phyloP scores from a whole-genome alignment of 148 eudicot species.

The Mesembryanthemum crystallinum region DNA sequence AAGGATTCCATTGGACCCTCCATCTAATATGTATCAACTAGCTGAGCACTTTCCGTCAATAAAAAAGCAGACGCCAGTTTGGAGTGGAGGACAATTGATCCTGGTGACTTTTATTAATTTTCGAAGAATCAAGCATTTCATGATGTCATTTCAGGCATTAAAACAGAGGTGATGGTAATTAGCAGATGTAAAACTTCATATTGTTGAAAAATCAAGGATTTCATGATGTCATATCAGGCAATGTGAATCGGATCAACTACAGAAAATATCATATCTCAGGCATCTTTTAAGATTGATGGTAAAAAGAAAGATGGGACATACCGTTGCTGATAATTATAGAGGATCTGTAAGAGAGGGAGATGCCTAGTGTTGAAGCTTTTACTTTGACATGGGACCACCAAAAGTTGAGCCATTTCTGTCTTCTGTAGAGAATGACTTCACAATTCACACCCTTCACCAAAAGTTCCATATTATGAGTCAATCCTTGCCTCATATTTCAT shows the following conservation, averaged over 20 bases:
- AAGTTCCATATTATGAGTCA: neutral
- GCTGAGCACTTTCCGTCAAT: neutral
- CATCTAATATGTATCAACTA: neutral
- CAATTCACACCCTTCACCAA: constrained; percentile 1
- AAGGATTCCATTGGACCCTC: neutral
- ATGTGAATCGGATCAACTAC: constrained; percentile 24
- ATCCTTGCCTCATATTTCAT: neutral
- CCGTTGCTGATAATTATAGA: constrained; percentile 20
- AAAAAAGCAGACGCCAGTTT: neutral
- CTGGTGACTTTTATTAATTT: neutral
- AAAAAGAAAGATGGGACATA: constrained; percentile 30
- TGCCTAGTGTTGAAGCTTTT: constrained; percentile 25
- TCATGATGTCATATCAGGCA: constrained; percentile 15
- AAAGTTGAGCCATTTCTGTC: constrained; percentile 20
- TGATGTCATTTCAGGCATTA: neutral
- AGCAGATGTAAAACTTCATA: constrained; percentile 3
- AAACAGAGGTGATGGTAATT: neutral
- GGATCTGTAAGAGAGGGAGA: constrained; percentile 24
- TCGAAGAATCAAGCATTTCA: neutral
- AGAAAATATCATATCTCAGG: constrained; percentile 24
- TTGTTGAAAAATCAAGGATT: neutral
- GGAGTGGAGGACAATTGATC: neutral
- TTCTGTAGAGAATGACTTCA: constrained; percentile 13
- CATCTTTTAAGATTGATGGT: constrained; percentile 24
- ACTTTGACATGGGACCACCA: constrained; percentile 24